Evolutionary conservation across 2,329 filamentous ascomycete genomes (phyloP).

Genomic region (Hymenoscyphus occultus): DNA sequence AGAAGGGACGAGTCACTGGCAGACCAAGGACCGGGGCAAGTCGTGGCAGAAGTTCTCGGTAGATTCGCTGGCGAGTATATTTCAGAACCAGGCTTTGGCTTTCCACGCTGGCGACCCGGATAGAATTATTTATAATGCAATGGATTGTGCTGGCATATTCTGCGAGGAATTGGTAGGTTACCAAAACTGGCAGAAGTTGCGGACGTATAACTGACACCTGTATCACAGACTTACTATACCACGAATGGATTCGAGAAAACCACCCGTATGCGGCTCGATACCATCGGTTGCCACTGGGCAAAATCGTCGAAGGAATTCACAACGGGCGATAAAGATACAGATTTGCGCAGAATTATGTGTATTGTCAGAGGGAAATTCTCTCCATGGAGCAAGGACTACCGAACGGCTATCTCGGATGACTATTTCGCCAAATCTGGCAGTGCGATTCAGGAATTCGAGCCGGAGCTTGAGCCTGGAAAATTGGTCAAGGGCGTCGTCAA

Average conservation of each 20-base stretch:
- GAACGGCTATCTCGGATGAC: slow-evolving; percentile 76
- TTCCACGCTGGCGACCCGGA: slow-evolving; percentile 84
- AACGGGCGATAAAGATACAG: slow-evolving; percentile 61
- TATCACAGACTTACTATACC: slow-evolving; percentile 61
- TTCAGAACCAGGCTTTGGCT: slow-evolving; percentile 51
- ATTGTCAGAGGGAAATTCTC: slow-evolving; percentile 73
- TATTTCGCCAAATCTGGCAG: slow-evolving; percentile 62
- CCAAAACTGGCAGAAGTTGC: not conserved
- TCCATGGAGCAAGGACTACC: slow-evolving; percentile 68
- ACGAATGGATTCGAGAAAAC: slow-evolving; percentile 77
- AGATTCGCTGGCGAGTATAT: slow-evolving; percentile 53
- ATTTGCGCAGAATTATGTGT: slow-evolving; percentile 74
- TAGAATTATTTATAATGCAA: slow-evolving; percentile 80
- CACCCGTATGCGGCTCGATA: slow-evolving; percentile 63
- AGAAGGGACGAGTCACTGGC: slow-evolving; percentile 67
- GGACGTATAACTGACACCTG: not conserved
- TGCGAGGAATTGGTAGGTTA: slow-evolving; percentile 54
- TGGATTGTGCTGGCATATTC: slow-evolving; percentile 62
- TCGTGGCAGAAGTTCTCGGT: slow-evolving; percentile 75
- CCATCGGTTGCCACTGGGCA: slow-evolving; percentile 83
- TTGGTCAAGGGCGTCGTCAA: slow-evolving; percentile 78
- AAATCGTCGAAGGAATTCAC: slow-evolving; percentile 72
- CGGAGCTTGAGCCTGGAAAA: slow-evolving; percentile 69
- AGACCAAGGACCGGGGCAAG: slow-evolving; percentile 78
- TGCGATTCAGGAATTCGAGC: slow-evolving; percentile 64